phyloP scores from a whole-genome alignment of 108 stramenopile genomes.

The Pseudonitzschia multiseries region DNA sequence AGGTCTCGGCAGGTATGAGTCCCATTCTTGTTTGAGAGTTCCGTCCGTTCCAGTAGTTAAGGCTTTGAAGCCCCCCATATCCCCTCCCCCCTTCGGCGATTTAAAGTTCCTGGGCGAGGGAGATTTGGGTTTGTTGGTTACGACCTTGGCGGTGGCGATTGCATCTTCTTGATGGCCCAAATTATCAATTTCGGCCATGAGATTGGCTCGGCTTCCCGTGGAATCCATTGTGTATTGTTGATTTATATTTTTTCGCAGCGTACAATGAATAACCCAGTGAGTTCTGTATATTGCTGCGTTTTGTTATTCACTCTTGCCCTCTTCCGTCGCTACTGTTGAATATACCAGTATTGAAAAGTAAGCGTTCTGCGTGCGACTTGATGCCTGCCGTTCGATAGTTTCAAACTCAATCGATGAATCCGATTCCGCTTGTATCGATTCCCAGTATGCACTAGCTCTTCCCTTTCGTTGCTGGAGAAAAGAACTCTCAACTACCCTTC shows the following conservation, averaged over 20 bases:
- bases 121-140: not conserved
- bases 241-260: not conserved
- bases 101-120: not conserved
- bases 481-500: too few species aligned
- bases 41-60: conserved; percentile 27
- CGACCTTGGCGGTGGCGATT: conserved; percentile 21
- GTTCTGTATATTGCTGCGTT: too few species aligned
- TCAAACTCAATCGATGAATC: too few species aligned
- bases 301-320: too few species aligned
- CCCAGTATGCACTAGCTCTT: too few species aligned
- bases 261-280: too few species aligned
- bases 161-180: conserved; percentile 35
- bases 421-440: too few species aligned
- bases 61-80: conserved; percentile 21
- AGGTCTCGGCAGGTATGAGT: conserved; percentile 38
- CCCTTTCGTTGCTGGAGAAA: too few species aligned
- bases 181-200: conserved; percentile 27
- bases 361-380: too few species aligned
- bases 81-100: conserved; percentile 9
- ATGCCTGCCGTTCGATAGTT: too few species aligned
- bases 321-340: too few species aligned
- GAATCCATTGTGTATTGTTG: conserved; percentile 1
- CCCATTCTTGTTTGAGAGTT: conserved; percentile 33
- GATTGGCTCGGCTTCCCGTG: not conserved
- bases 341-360: too few species aligned